Percentiles rank a stretch among this genome's conserved stretches.
These are phyloP conservation scores for Ustilago shanxiensis DNA, from an alignment of 1,284 basidiomycete genomes.

Conservation along the genomic window DNA sequence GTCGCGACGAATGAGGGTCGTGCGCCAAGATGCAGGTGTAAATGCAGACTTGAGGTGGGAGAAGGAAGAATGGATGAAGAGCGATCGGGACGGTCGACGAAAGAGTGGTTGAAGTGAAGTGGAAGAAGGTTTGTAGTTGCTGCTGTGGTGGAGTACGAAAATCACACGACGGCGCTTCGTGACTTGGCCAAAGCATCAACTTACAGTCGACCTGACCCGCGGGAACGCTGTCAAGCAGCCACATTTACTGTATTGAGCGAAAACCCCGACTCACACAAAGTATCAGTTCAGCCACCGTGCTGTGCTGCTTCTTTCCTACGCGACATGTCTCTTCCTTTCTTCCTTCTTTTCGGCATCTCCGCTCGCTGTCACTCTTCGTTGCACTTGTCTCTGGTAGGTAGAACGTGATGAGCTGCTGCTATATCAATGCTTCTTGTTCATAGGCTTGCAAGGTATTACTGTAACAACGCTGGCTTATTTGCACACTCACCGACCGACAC, in stretches of 20 bases:
- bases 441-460: background rate
- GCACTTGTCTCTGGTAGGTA: background rate
- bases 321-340: too few species aligned
- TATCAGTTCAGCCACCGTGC: too few species aligned
- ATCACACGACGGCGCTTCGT: background rate
- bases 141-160: background rate
- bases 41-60: background rate
- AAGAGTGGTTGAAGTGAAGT: background rate
- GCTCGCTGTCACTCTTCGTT: background rate
- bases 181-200: background rate
- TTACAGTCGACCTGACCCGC: background rate
- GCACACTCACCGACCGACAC: background rate
- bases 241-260: background rate
- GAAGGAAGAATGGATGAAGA: background rate
- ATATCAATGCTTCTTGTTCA: background rate
- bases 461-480: background rate
- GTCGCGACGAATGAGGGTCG: background rate
- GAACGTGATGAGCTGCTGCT: background rate
- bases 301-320: too few species aligned
- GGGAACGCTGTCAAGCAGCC: background rate
- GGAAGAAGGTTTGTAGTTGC: background rate
- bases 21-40: background rate
- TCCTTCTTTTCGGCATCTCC: too few species aligned
- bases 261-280: background rate
- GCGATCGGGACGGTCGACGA: background rate